Base-by-base conservation (phyloP, 2,329 filamentous ascomycete species). In the Cladosporium sp. region DNA sequence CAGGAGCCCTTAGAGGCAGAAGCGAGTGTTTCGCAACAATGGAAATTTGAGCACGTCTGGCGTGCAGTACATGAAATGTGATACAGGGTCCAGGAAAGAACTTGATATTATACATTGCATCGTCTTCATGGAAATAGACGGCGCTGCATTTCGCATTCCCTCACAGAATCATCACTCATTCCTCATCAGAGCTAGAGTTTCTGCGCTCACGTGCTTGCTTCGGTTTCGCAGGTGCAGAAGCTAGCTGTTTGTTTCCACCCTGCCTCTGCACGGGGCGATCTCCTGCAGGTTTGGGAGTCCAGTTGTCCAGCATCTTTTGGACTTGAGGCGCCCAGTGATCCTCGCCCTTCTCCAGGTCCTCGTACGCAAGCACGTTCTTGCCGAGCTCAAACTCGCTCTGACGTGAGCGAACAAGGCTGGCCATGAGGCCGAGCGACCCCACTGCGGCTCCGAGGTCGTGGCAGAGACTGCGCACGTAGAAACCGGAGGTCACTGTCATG, bases 401-500 rank as follows among this genome's bases (percentile, higher is more conserved):
- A 53, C 89, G 84, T 3, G 85, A 88, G 56, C 94, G 87, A 57
- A 88, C 82, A 19, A 99, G 83, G 65, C 89, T 86, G 20, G 89
- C 85, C 93, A 99, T 97, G 63, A 94, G 80, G 34, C 83, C 94
- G 22, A 90, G 85, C 12, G 91, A 96, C 53, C 83, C 85, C 13
- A 97, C 80, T 64, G 90, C 91, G 63, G 86, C 79, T 20, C 93
- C 94, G 3, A 99, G 81, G 68, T 99, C 94, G 70, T 97, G 91
- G 66, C 91, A 92, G 65, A 99, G 85, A 58, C 89, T 95, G 61
- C 94, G 88, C 13, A 99, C 92, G 73, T 99, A 99, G 79, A 97
- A 99, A 37, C 94, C 94, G 0, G 91, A 96, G 1, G 91, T 91
- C 52, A 97, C 93, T 0, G 90, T 96, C 84, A 99, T 91, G 58